phyloP scores from a whole-genome alignment of 108 stramenopile genomes.

The Schizochytrium sp. region DNA sequence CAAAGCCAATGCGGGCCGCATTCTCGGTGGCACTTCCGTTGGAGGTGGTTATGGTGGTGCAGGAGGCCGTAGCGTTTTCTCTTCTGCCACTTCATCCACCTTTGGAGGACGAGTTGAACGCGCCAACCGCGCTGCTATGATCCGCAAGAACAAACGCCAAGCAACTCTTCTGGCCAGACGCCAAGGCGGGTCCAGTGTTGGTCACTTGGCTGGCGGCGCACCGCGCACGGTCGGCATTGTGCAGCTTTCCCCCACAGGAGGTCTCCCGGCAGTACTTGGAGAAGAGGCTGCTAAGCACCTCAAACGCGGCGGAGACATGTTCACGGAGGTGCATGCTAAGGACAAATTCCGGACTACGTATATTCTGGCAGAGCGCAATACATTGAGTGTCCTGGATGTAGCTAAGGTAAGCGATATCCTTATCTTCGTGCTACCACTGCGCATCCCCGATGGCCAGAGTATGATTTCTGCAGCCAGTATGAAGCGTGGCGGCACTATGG shows the following conservation, averaged over 20 bases:
- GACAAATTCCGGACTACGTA: slow-evolving; percentile 84
- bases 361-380: slow-evolving; percentile 82
- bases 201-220: neutral
- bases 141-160: slow-evolving; percentile 73
- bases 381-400: slow-evolving; percentile 81
- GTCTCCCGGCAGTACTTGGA: slow-evolving; percentile 73
- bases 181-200: slow-evolving; percentile 62
- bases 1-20: neutral
- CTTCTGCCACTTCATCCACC: slow-evolving; percentile 31
- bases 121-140: slow-evolving; percentile 70
- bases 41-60: slow-evolving; percentile 55
- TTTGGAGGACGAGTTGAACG: slow-evolving; percentile 68
- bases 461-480: slow-evolving; percentile 69
- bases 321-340: slow-evolving; percentile 80
- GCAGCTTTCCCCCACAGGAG: slow-evolving; percentile 62
- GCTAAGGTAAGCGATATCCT: slow-evolving; percentile 88
- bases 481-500: slow-evolving; percentile 63
- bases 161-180: slow-evolving; percentile 69
- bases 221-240: slow-evolving; percentile 57
- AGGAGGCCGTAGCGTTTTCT: neutral
- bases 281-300: slow-evolving; percentile 27
- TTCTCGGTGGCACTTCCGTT: neutral
- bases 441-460: slow-evolving; percentile 82
- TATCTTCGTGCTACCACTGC: slow-evolving; percentile 85
- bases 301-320: slow-evolving; percentile 50